Base-by-base conservation (phyloP, 306 rosid species). In the Cicer arietinum region DNA sequence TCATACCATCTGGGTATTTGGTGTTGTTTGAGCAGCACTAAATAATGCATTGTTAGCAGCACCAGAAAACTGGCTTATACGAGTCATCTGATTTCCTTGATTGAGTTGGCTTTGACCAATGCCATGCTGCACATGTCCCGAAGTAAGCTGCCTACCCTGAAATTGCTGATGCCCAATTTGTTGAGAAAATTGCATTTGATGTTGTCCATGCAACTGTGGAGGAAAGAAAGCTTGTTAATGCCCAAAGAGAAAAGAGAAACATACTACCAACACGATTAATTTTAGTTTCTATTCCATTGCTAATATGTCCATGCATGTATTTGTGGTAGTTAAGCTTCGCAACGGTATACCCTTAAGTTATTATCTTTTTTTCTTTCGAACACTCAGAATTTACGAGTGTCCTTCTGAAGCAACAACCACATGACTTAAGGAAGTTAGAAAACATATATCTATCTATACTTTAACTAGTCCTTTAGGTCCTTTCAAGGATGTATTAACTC, bases 81-180 rank as follows among this genome's bases (percentile, higher is more conserved):
- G 97, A 81, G 84, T 90, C 77, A 94, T 84, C 79, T 91, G 97
- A 82, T 85, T 94, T 88, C 98, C 98, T 84, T 89, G 98, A 80
- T 83, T 90, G 72, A 91, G 92, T 84, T 91, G 98, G 82, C 84
- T 84, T 82, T 93, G 98, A 86, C 90, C 89, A 78, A 94, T 87
- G 78, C 90, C 83, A 79, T 94, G 98, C 74, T 90, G 94, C 77
- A 90, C 87, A 65, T 89, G 98, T 54, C 90, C 97, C 20, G 98
- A 84, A 58, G 94, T 46, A 80, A 94, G 83, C 81, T 94, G 98
- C 85, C 98, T 85, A 73, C 91, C 87, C 90, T 91, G 98, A 83
- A 86, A 91, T 78, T 90, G 96, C 78, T 90, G 98, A 83, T 90
- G 96, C 68, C 89, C 98, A 84, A 94, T 77, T 53, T 88, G 39